Percentiles rank a stretch among this genome's conserved stretches.
These are phyloP conservation scores for Umbelopsis sp. DNA, from an alignment of 192 early-diverging fungal species.

Conservation along the genomic window DNA sequence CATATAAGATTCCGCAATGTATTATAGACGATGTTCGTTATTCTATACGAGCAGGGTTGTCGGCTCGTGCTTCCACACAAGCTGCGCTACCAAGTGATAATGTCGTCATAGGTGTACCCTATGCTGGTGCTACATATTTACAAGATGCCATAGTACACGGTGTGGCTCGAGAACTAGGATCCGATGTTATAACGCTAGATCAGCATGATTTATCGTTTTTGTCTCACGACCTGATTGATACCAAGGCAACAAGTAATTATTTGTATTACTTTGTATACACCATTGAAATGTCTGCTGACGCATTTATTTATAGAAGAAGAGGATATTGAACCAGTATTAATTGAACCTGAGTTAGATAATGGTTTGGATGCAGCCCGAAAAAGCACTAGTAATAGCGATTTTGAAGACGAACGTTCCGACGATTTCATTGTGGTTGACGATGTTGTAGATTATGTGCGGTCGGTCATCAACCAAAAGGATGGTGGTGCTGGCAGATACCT, in stretches of 20 bases:
- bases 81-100: conserved; percentile 38
- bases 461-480: conserved; percentile 5
- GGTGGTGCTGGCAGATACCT: conserved; percentile 15
- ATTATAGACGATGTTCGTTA: conserved; percentile 35
- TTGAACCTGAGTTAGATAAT: not conserved
- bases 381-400: not conserved
- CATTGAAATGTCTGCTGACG: not conserved
- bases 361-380: not conserved
- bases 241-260: not conserved
- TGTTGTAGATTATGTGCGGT: not conserved
- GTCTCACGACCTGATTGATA: conserved; percentile 35
- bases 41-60: conserved; percentile 37
- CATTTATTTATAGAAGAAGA: not conserved
- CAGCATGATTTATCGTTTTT: conserved; percentile 58
- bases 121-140: conserved; percentile 45
- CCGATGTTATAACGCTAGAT: conserved; percentile 67
- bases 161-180: conserved; percentile 49
- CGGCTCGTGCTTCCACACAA: conserved; percentile 18
- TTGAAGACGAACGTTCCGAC: not conserved
- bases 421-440: conserved; percentile 16
- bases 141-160: conserved; percentile 46
- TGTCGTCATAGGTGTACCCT: conserved; percentile 41
- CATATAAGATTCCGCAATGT: conserved; percentile 12
- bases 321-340: not conserved
- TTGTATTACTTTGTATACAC: not conserved